Evolutionary conservation across 768 basidiomycete genomes (phyloP).

Genomic region (Rhodocollybia butyracea): DNA sequence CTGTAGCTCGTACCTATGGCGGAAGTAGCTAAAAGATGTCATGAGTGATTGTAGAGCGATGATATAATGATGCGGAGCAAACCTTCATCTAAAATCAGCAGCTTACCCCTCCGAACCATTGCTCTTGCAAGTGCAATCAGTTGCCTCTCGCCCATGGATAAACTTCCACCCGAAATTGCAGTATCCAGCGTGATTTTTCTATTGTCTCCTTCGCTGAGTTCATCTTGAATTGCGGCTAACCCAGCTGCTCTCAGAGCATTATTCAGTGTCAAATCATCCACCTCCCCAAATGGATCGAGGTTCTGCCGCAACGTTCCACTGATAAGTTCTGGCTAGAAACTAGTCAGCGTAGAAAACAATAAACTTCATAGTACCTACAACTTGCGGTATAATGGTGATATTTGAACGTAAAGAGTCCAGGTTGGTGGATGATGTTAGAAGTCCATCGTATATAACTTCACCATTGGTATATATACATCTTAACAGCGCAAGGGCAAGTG

Average conservation of each 20-base stretch:
- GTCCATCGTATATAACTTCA: conserved; percentile 39
- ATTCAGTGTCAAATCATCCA: conserved; percentile 49
- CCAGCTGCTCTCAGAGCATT: conserved; percentile 45
- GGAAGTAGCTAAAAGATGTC: conserved; percentile 17
- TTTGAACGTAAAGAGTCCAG: conserved; percentile 39
- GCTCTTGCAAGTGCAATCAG: conserved; percentile 61
- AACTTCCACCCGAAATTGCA: conserved; percentile 60
- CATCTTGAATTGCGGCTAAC: conserved; percentile 32
- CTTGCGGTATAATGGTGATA: conserved; percentile 43
- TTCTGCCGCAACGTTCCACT: conserved; percentile 55
- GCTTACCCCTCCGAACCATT: conserved; percentile 43
- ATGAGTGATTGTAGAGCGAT: neutral
- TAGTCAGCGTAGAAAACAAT: neutral
- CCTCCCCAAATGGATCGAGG: conserved; percentile 54
- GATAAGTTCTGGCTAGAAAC: conserved; percentile 41
- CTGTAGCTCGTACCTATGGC: conserved; percentile 25
- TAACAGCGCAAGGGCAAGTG: conserved; percentile 45
- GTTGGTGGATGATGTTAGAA: conserved; percentile 36
- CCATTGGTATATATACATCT: conserved; percentile 49
- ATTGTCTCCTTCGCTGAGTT: conserved; percentile 15
- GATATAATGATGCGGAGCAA: conserved; percentile 40
- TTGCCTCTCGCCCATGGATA: conserved; percentile 71
- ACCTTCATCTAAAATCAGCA: conserved; percentile 59
- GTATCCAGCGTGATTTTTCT: conserved; percentile 48
- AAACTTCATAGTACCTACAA: conserved; percentile 19